These are phyloP conservation scores for Entomortierella parvispora DNA, from an alignment of 192 early-diverging fungal genomes.

Conservation along the genomic window DNA sequence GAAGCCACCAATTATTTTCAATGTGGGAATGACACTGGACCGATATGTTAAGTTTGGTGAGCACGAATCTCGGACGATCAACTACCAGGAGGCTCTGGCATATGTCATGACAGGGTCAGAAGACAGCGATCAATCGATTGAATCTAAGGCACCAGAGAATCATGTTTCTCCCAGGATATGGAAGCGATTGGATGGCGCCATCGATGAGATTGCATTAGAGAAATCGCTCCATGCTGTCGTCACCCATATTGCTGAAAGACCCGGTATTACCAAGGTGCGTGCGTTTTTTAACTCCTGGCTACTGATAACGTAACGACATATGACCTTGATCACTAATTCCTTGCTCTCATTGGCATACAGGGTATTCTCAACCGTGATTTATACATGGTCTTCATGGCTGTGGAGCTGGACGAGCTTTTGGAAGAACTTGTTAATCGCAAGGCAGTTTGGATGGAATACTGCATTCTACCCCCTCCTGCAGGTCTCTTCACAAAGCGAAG, in stretches of 20 bases:
- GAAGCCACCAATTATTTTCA: slow-evolving; percentile 8
- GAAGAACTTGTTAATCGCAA: slow-evolving; percentile 30
- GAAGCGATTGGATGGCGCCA: slow-evolving; percentile 20
- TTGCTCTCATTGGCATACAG: no score
- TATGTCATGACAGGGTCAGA: not conserved
- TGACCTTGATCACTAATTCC: no score
- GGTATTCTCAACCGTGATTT: slow-evolving; percentile 11
- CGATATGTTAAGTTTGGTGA: slow-evolving; percentile 36
- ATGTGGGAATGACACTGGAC: slow-evolving; percentile 19
- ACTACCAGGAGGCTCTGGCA: slow-evolving; percentile 6
- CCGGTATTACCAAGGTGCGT: slow-evolving; percentile 37
- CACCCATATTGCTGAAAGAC: slow-evolving; percentile 30
- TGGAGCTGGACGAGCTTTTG: slow-evolving; percentile 32
- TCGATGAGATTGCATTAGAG: slow-evolving; percentile 23
- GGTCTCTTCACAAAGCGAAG: slow-evolving; percentile 31
- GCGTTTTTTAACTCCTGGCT: not conserved
- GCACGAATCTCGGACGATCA: slow-evolving; percentile 29
- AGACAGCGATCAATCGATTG: not conserved
- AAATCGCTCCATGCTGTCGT: slow-evolving; percentile 31
- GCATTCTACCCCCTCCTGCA: slow-evolving; percentile 12
- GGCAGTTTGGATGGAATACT: slow-evolving; percentile 9
- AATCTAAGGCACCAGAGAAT: not conserved
- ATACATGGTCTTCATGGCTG: slow-evolving; percentile 22
- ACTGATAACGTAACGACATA: no score
- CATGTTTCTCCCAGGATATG: slow-evolving; percentile 33